These are phyloP conservation scores for Leonotis leonurus DNA, from an alignment of 257 asterid species.

Conservation along the genomic window DNA sequence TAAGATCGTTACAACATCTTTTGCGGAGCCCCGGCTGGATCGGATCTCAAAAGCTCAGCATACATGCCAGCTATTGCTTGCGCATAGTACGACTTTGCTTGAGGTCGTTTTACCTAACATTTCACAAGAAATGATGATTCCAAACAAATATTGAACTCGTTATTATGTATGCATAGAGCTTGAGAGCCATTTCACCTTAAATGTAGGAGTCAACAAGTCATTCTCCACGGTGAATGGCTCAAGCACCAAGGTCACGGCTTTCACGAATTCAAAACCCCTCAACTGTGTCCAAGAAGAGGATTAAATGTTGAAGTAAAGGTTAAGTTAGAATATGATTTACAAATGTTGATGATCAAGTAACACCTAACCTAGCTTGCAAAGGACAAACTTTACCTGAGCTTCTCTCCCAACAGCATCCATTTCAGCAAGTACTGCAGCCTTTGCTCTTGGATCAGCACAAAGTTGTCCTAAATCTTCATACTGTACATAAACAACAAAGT, in stretches of 20 bases:
- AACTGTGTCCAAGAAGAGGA: conserved; percentile 37
- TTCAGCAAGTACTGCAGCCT: conserved; percentile 84
- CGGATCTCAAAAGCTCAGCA: conserved; percentile 50
- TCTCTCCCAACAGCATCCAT: conserved; percentile 83
- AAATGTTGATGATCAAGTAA: background rate
- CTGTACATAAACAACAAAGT: conserved; percentile 25
- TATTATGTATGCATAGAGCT: background rate
- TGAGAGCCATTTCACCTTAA: conserved; percentile 47
- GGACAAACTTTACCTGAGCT: conserved; percentile 67
- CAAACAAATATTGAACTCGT: background rate
- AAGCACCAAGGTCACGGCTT: conserved; percentile 63
- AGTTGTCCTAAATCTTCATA: conserved; percentile 61
- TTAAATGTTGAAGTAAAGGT: too few species aligned
- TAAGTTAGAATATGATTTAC: background rate
- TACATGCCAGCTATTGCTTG: conserved; percentile 71
- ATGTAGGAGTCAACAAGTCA: conserved; percentile 85
- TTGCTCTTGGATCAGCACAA: conserved; percentile 69
- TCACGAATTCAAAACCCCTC: conserved; percentile 90
- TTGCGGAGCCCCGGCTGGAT: conserved; percentile 39
- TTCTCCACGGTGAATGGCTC: conserved; percentile 89
- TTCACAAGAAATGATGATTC: background rate
- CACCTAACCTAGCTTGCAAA: background rate
- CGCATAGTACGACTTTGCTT: conserved; percentile 76
- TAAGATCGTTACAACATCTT: conserved; percentile 12
- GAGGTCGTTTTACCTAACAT: conserved; percentile 72